These are phyloP conservation scores for Schizonepeta tenuifolia DNA, from an alignment of 257 asterid genomes.

Conservation along the genomic window DNA sequence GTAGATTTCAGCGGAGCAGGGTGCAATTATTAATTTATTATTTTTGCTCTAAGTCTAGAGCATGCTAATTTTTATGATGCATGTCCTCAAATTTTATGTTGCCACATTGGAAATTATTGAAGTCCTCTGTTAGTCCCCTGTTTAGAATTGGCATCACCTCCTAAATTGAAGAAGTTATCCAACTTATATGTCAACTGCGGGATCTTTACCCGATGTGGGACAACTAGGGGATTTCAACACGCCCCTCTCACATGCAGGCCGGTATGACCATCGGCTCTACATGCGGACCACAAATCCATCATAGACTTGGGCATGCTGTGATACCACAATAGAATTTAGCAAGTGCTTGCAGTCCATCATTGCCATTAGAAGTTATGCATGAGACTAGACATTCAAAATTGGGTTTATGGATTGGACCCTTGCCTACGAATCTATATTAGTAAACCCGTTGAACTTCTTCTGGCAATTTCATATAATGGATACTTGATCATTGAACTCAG, in stretches of 20 bases:
- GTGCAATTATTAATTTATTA: slow-evolving; percentile 14
- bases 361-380: not conserved
- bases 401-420: not conserved
- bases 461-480: not conserved
- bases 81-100: slow-evolving; percentile 14
- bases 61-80: not conserved
- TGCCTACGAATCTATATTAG: not conserved
- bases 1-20: not conserved
- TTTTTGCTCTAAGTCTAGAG: slow-evolving; percentile 4
- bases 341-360: no score
- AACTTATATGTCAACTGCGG: no score
- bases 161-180: no score
- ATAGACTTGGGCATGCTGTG: no score
- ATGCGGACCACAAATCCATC: no score
- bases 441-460: not conserved
- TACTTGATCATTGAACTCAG: slow-evolving; percentile 3
- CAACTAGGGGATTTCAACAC: no score
- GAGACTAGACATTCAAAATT: not conserved
- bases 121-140: no score
- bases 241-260: no score
- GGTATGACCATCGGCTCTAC: no score
- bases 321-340: no score
- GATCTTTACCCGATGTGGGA: no score
- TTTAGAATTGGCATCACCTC: no score
- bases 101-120: not conserved